These are phyloP conservation scores for Mucor plumbeus DNA, from an alignment of 371 early-diverging fungal genomes.

Conservation along the genomic window DNA sequence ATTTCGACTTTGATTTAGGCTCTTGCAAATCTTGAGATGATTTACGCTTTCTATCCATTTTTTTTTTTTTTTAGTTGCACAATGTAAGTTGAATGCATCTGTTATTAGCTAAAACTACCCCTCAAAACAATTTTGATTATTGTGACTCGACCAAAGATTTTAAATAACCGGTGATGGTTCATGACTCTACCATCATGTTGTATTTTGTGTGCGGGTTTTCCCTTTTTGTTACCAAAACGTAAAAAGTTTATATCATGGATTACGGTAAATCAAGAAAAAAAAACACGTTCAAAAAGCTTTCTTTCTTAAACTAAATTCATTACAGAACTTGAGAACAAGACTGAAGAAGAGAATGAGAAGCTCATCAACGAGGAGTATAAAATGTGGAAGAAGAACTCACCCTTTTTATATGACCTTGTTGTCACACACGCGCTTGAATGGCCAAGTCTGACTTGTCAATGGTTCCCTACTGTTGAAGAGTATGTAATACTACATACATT, in stretches of 20 bases:
- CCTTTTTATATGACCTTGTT: conserved; percentile 98
- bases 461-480: conserved; percentile 97
- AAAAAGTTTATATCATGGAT: conserved; percentile 16
- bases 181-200: too few relatives aligned
- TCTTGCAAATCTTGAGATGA: background rate
- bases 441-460: conserved; percentile 98
- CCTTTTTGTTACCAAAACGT: too few relatives aligned
- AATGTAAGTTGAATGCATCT: too few relatives aligned
- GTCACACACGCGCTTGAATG: conserved; percentile 98
- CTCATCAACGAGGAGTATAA: conserved; percentile 97
- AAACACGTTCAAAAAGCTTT: background rate
- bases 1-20: background rate
- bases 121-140: background rate
- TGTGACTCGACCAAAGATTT: background rate
- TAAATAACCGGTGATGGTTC: too few relatives aligned
- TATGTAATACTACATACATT: conserved; percentile 27
- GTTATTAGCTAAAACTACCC: too few relatives aligned
- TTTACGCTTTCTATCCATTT: conserved; percentile 1
- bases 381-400: conserved; percentile 99
- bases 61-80: background rate
- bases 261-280: conserved; percentile 18
- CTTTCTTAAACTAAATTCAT: background rate
- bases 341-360: conserved; percentile 71
- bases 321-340: conserved; percentile 23
- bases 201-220: too few relatives aligned